A percentile compares a stretch with the other conserved stretches of the same genome.
Conservation (phyloP, 257 asterid species). For the Petrea volubilis region DNA sequence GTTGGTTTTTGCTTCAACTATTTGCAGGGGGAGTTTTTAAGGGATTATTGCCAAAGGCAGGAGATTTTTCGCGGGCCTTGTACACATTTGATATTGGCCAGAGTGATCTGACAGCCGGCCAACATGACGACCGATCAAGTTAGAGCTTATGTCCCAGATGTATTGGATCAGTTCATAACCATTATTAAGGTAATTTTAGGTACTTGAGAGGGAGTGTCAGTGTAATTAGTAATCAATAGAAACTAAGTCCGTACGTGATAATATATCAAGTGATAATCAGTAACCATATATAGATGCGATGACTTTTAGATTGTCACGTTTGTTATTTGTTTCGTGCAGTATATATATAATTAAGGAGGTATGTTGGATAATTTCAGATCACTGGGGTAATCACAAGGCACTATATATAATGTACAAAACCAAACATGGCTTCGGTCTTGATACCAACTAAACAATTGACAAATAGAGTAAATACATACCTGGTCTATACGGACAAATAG, state of each 20-base stretch:
- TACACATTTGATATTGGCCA: slow-evolving; percentile 94
- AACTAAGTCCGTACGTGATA: no score
- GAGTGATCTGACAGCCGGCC: slow-evolving; percentile 73
- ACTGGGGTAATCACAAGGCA: no score
- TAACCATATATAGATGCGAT: no score
- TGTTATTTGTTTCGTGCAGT: slow-evolving; percentile 43
- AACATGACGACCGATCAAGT: slow-evolving; percentile 81
- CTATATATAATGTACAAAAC: no score
- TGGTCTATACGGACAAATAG: no score
- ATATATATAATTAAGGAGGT: slow-evolving; percentile 58
- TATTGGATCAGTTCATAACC: slow-evolving; percentile 62
- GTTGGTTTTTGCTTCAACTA: neutral
- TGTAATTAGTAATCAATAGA: no score
- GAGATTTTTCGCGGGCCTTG: slow-evolving; percentile 50
- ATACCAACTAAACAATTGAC: no score
- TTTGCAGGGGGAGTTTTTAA: slow-evolving; percentile 51
- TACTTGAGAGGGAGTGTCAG: neutral
- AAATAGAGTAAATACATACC: no score
- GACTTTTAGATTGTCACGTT: no score
- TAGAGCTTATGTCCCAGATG: slow-evolving; percentile 67
- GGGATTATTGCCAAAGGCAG: slow-evolving; percentile 50
- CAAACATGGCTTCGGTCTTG: no score
- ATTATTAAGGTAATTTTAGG: slow-evolving; percentile 53
- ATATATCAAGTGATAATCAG: no score
- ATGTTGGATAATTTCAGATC: no score